Evolutionary conservation across 2,329 filamentous ascomycete species (phyloP).

Genomic region (Metarhizium robertsii): DNA sequence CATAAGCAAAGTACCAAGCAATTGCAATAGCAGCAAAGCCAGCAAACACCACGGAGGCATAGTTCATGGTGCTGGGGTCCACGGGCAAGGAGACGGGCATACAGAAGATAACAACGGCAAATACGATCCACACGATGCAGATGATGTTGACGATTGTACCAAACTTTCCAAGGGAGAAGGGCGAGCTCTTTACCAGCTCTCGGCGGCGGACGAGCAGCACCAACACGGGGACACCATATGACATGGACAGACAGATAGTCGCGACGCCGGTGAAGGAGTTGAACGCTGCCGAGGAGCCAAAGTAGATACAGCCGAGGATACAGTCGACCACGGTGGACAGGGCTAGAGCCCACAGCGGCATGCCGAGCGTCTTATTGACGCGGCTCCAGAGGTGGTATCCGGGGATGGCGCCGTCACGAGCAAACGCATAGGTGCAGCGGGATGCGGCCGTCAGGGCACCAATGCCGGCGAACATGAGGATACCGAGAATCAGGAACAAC

Average conservation of each 20-base stretch:
- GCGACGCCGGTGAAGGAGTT: conserved; percentile 73
- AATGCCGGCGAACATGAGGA: conserved; percentile 67
- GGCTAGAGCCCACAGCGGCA: conserved; percentile 61
- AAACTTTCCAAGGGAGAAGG: conserved; percentile 59
- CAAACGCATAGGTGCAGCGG: conserved; percentile 68
- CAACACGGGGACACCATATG: conserved; percentile 67
- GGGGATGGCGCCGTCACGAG: conserved; percentile 65
- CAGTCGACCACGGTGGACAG: conserved; percentile 61
- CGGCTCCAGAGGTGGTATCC: conserved; percentile 56
- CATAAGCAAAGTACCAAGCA: conserved; percentile 54
- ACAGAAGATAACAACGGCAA: conserved; percentile 65
- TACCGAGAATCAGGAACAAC: conserved; percentile 66
- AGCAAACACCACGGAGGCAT: conserved; percentile 56
- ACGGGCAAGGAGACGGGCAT: conserved; percentile 59
- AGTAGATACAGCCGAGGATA: conserved; percentile 68
- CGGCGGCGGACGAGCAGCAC: conserved; percentile 60
- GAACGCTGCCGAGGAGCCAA: conserved; percentile 68
- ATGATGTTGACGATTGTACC: conserved; percentile 59
- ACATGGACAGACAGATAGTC: conserved; percentile 67
- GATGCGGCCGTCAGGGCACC: conserved; percentile 66
- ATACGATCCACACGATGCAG: conserved; percentile 60
- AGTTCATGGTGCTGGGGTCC: conserved; percentile 51
- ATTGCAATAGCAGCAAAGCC: conserved; percentile 52
- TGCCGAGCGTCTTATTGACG: conserved; percentile 55
- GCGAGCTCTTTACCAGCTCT: conserved; percentile 54